Evolutionary conservation across 1,284 basidiomycete genomes (phyloP).

Genomic region (Puccinia polysora): DNA sequence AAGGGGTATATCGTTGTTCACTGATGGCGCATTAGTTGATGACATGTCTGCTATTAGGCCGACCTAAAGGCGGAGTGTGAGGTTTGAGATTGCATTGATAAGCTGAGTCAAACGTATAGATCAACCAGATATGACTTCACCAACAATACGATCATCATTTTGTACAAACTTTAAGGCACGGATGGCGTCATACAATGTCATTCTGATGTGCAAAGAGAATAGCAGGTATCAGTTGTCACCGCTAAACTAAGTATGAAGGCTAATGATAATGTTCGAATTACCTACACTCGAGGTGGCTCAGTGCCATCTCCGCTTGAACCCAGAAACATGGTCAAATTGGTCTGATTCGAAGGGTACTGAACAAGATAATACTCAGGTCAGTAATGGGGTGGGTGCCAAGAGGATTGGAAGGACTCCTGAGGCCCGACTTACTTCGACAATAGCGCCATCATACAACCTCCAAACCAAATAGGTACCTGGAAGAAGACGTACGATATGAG

Average conservation of each 20-base stretch:
- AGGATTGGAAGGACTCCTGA: slow-evolving; percentile 46
- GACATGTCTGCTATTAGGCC: slow-evolving; percentile 56
- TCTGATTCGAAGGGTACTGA: slow-evolving; percentile 43
- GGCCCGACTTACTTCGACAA: slow-evolving; percentile 50
- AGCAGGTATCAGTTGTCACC: background rate
- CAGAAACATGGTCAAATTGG: slow-evolving; percentile 34
- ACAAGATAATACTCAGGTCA: slow-evolving; percentile 46
- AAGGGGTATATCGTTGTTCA: slow-evolving; percentile 50
- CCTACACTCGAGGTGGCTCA: slow-evolving; percentile 39
- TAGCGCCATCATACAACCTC: slow-evolving; percentile 52
- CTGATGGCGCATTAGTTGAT: slow-evolving; percentile 52
- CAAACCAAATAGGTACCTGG: slow-evolving; percentile 50
- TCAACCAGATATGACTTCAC: slow-evolving; percentile 3
- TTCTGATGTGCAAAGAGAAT: slow-evolving; percentile 42
- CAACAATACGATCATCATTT: slow-evolving; percentile 52
- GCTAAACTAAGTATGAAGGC: background rate
- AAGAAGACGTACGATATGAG: background rate
- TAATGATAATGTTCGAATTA: background rate
- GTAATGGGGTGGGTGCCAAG: slow-evolving; percentile 45
- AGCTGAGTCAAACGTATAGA: background rate
- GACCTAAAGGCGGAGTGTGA: slow-evolving; percentile 45
- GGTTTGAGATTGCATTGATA: background rate
- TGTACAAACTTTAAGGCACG: slow-evolving; percentile 54
- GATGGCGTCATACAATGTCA: slow-evolving; percentile 55
- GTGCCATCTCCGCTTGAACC: slow-evolving; percentile 37